Evolutionary conservation across 2,329 filamentous ascomycete species (phyloP).

Genomic region (Alternaria longipes): DNA sequence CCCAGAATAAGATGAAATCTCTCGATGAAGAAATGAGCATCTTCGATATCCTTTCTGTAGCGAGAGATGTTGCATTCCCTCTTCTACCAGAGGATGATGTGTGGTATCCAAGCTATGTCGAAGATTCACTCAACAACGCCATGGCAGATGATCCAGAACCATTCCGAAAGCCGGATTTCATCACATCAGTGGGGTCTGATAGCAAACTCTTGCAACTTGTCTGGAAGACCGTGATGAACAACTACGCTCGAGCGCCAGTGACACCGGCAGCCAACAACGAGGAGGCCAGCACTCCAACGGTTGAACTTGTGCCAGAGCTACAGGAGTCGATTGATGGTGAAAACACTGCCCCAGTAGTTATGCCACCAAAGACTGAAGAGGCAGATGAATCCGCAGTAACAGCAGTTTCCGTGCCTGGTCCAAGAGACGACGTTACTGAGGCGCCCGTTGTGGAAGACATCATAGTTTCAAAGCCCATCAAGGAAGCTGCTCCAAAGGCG

Average conservation of each 20-base stretch:
- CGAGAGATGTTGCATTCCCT: constrained; percentile 35
- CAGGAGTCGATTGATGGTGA: neutral
- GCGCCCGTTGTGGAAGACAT: neutral
- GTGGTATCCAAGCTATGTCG: constrained; percentile 39
- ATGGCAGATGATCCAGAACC: constrained; percentile 33
- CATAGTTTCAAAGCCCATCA: neutral
- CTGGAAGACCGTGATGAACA: constrained; percentile 41
- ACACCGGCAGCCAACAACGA: neutral
- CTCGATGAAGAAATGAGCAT: constrained; percentile 31
- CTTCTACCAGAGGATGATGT: constrained; percentile 32
- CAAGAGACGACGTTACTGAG: neutral
- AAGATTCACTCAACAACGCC: constrained; percentile 29
- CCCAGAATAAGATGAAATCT: constrained; percentile 32
- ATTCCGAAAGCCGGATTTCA: constrained; percentile 34
- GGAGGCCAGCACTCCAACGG: constrained; percentile 6
- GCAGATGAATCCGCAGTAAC: neutral
- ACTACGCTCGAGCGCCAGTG: constrained; percentile 13
- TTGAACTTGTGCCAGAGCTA: neutral
- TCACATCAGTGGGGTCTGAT: constrained; percentile 38
- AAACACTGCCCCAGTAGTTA: neutral
- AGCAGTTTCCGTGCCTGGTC: neutral
- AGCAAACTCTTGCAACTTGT: constrained; percentile 38
- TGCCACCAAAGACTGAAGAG: neutral
- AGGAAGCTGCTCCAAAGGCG: constrained; percentile 1
- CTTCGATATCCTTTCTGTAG: constrained; percentile 31